Percentiles rank a stretch among this genome's conserved stretches.
Conservation (phyloP, 2,329 filamentous ascomycete species). For the Colletotrichum kahawae region DNA sequence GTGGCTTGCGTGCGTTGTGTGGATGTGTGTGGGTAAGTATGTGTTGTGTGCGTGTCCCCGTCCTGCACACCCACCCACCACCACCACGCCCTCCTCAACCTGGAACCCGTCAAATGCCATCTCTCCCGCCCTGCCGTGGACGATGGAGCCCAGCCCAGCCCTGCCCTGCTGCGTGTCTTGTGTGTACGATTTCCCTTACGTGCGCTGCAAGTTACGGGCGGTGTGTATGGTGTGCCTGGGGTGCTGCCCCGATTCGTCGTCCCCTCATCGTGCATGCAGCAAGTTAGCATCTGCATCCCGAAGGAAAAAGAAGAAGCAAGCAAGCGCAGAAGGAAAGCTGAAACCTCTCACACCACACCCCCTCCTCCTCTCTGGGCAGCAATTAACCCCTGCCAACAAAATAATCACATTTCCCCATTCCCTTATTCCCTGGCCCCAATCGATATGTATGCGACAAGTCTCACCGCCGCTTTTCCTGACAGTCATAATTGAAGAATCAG, state of each 20-base stretch:
- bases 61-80: background rate
- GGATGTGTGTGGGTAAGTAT: background rate
- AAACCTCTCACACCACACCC: background rate
- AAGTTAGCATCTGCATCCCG: background rate
- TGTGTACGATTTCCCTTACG: constrained; percentile 7
- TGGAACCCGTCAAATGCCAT: background rate
- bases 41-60: background rate
- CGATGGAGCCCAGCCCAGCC: background rate
- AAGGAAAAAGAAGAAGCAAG: background rate
- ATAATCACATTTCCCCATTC: background rate
- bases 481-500: background rate
- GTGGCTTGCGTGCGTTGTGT: background rate
- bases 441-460: background rate
- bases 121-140: background rate
- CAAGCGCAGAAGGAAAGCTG: background rate
- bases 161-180: background rate
- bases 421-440: background rate
- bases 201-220: constrained; percentile 5
- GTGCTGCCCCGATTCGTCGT: constrained; percentile 9
- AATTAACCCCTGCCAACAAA: background rate
- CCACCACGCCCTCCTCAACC: background rate
- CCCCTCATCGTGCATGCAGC: constrained; percentile 8
- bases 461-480: background rate
- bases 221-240: background rate
- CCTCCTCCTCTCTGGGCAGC: background rate